Percentiles rank a stretch among this genome's conserved stretches.
Evolutionary conservation across 257 asterid species (phyloP).

Genomic region (Jasminum sambac): DNA sequence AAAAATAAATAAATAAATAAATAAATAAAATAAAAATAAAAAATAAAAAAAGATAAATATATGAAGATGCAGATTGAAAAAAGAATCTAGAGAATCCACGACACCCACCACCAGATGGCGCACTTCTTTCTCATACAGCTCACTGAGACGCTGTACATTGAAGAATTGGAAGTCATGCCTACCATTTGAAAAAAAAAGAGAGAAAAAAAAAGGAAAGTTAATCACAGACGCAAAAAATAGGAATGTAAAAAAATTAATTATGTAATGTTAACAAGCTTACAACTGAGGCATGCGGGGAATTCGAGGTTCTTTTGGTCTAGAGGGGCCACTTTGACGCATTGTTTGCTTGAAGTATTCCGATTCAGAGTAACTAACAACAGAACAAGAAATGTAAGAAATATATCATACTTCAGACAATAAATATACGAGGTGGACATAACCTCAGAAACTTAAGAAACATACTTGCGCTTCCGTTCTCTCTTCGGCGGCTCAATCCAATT

Average conservation of each 20-base stretch:
- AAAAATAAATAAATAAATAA: background rate
- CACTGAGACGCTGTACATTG: conserved; percentile 90
- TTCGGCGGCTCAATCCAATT: conserved; percentile 92
- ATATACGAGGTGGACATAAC: background rate
- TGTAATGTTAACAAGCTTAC: conserved; percentile 44
- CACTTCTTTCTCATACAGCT: conserved; percentile 97
- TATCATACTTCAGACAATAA: conserved; percentile 14
- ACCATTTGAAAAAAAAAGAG: conserved; percentile 24
- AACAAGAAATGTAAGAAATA: background rate
- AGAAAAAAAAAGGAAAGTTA: no score
- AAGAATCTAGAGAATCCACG: conserved; percentile 1
- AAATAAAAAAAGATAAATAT: background rate
- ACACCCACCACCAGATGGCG: conserved; percentile 87
- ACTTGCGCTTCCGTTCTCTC: conserved; percentile 99
- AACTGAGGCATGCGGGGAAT: conserved; percentile 99
- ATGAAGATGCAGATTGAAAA: background rate
- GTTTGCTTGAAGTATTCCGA: conserved; percentile 99
- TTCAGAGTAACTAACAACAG: conserved; percentile 73
- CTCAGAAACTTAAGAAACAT: conserved; percentile 35
- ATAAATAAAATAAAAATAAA: background rate
- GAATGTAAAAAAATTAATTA: background rate
- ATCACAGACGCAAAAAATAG: conserved; percentile 11
- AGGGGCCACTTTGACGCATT: conserved; percentile 98
- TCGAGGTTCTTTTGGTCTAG: conserved; percentile 93
- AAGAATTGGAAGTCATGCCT: conserved; percentile 99